Evolutionary conservation across 768 basidiomycete genomes (phyloP), one percentile per base, ranked within the genome.

Genomic region (Leucosporidium creatinivorum): DNA sequence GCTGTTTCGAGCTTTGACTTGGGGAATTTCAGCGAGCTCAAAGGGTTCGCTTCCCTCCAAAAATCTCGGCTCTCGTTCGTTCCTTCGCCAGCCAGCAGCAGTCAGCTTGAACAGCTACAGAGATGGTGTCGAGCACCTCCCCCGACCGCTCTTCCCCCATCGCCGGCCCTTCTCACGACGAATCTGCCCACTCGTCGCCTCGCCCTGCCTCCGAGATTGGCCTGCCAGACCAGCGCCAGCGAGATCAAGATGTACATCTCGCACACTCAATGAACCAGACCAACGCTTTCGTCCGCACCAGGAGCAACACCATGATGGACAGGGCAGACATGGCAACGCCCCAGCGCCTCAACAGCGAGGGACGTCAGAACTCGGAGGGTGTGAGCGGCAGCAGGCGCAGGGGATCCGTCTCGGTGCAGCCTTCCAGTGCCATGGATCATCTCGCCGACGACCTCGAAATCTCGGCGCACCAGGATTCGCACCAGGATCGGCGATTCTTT

Each of bases 381-480:
- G 23, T 58, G 62, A 3, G 64, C 69, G 0, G 31, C 61, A 30
- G 55, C 61, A 52, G 56, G 51, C 31, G 55, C 21, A 4, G 56
- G 48, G 18, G 50, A n/a, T 28, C 55, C 5, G 56, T 51, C 39
- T 44, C 59, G 59, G 59, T 44, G 39, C 21, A 58, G 19, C 62
- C 70, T 10, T 56, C 33, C 21, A 65, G 67, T 44, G 62, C 65
- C 1, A 68, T 69, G 67, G 68, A 65, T 8, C 70, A 72, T 55
- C 59, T 72, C 31, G 70, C 70, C 10, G 70, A 72, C 60, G 70
- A 72, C 36, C 55, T 72, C 25, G 67, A 68, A 47, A 39, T 68
- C 23, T 65, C 69, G 54, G 67, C 65, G 44, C 59, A 65, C 58
- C 67, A 68, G 59, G 66, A 68, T 28, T 63, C 62, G 23, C 59